Percentiles rank a stretch among this genome's conserved stretches.
phyloP scores from a whole-genome alignment of 768 basidiomycete genomes.

The Lactarius psammicola region DNA sequence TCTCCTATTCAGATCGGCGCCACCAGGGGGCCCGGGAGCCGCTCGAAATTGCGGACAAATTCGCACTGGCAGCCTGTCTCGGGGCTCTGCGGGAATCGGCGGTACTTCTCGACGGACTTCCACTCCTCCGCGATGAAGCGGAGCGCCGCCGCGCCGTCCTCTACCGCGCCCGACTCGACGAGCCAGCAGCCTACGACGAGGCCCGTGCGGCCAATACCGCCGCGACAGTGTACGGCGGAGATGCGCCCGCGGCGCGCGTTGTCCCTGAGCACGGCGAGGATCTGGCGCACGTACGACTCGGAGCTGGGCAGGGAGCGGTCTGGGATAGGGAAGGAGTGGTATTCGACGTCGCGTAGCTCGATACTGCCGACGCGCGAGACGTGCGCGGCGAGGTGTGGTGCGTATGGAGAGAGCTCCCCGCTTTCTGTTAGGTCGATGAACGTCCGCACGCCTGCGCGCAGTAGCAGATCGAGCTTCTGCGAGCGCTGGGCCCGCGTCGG shows the following conservation, averaged over 20 bases:
- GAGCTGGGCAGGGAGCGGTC: conserved; percentile 68
- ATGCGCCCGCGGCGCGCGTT: conserved; percentile 58
- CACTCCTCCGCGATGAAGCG: conserved; percentile 64
- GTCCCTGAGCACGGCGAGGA: conserved; percentile 58
- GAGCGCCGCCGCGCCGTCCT: conserved; percentile 63
- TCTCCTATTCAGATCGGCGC: background rate
- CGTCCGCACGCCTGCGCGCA: conserved; percentile 69
- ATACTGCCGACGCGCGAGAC: conserved; percentile 53
- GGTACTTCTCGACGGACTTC: conserved; percentile 76
- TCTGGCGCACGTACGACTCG: conserved; percentile 53
- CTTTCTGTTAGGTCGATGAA: conserved; percentile 84
- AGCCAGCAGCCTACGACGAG: conserved; percentile 74
- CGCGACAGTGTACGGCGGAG: conserved; percentile 75
- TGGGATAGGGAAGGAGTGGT: conserved; percentile 76
- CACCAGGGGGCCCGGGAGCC: conserved; percentile 2
- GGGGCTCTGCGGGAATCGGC: conserved; percentile 70
- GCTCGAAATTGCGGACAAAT: conserved; percentile 60
- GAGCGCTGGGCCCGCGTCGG: conserved; percentile 41
- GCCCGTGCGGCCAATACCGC: conserved; percentile 70
- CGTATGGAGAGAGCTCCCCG: conserved; percentile 72
- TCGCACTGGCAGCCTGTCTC: conserved; percentile 80
- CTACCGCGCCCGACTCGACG: conserved; percentile 60
- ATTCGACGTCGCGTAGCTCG: conserved; percentile 55
- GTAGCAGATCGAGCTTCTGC: conserved; percentile 72
- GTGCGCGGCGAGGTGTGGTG: conserved; percentile 51